Percentiles rank a stretch among this genome's conserved stretches.
These are phyloP conservation scores for Gastrolobium bilobum DNA, from an alignment of 306 rosid genomes.

Conservation along the genomic window DNA sequence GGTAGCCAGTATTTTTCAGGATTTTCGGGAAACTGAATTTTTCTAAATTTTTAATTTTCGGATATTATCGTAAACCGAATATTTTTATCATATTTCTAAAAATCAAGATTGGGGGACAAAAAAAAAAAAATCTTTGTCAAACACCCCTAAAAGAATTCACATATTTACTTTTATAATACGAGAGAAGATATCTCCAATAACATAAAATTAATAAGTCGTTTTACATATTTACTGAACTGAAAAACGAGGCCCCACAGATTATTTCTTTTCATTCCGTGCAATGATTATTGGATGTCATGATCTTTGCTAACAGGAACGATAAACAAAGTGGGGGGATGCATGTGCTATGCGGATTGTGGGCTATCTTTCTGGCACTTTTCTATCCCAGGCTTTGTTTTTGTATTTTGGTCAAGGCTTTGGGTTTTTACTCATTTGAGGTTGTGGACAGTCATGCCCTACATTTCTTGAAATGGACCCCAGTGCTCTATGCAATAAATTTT, in stretches of 20 bases:
- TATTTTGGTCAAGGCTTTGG: slow-evolving; percentile 52
- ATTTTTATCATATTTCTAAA: no score
- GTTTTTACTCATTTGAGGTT: slow-evolving; percentile 49
- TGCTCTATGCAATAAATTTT: slow-evolving; percentile 1
- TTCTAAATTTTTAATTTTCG: no score
- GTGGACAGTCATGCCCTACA: slow-evolving; percentile 58
- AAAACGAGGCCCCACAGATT: slow-evolving; percentile 55
- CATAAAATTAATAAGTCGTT: not conserved
- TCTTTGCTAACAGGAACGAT: slow-evolving; percentile 52
- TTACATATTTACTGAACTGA: slow-evolving; percentile 57
- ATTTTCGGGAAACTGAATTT: no score
- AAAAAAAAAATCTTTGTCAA: no score
- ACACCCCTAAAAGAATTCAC: no score
- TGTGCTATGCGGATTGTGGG: slow-evolving; percentile 70
- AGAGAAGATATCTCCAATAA: no score
- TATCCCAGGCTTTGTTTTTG: slow-evolving; percentile 51
- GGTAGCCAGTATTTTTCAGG: no score
- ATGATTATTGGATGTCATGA: slow-evolving; percentile 62
- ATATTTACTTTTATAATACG: no score
- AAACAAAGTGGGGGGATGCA: slow-evolving; percentile 58
- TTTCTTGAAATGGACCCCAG: slow-evolving; percentile 48
- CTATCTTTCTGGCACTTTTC: slow-evolving; percentile 59
- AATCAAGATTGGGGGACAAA: no score
- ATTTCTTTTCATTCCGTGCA: slow-evolving; percentile 77
- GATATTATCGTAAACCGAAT: no score